Evolutionary conservation across 805 yeast genomes (phyloP).

Genomic region (Diddensiella transvaalensis): DNA sequence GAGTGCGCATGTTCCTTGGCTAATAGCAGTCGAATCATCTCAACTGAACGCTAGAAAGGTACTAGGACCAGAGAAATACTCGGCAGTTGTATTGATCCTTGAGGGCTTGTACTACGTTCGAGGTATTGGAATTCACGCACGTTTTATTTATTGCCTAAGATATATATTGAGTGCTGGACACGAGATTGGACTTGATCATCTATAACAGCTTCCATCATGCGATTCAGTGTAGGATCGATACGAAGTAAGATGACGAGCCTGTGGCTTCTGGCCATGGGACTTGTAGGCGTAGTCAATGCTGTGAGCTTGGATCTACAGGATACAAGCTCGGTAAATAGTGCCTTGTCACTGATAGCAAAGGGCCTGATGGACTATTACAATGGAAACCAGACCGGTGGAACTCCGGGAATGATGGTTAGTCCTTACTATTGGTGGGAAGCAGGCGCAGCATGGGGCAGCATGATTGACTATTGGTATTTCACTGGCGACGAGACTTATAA

Average conservation of each 20-base stretch:
- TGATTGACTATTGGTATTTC: conserved; percentile 73
- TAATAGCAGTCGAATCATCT: too few species aligned
- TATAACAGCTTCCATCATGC: too few species aligned
- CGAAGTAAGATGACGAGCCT: neutral
- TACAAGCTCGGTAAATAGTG: conserved; percentile 46
- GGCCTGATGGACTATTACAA: conserved; percentile 71
- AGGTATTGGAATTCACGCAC: too few species aligned
- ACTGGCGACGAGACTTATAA: conserved; percentile 69
- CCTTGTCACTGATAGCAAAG: conserved; percentile 47
- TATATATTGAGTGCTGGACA: too few species aligned
- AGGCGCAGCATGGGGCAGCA: conserved; percentile 89
- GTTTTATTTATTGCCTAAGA: too few species aligned
- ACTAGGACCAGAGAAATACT: too few species aligned
- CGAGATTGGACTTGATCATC: too few species aligned
- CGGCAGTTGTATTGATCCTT: too few species aligned
- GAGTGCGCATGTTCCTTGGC: too few species aligned
- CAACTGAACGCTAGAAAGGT: too few species aligned
- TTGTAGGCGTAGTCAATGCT: neutral
- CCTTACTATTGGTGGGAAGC: conserved; percentile 99
- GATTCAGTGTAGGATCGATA: too few species aligned
- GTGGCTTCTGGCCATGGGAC: neutral
- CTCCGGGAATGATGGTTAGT: conserved; percentile 78
- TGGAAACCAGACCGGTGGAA: conserved; percentile 63
- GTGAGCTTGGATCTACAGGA: conserved; percentile 34
- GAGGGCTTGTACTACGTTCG: too few species aligned